Percentiles rank a stretch among this genome's conserved stretches.
Conservation (phyloP, 257 asterid genomes). For the Cinchona pubescens region DNA sequence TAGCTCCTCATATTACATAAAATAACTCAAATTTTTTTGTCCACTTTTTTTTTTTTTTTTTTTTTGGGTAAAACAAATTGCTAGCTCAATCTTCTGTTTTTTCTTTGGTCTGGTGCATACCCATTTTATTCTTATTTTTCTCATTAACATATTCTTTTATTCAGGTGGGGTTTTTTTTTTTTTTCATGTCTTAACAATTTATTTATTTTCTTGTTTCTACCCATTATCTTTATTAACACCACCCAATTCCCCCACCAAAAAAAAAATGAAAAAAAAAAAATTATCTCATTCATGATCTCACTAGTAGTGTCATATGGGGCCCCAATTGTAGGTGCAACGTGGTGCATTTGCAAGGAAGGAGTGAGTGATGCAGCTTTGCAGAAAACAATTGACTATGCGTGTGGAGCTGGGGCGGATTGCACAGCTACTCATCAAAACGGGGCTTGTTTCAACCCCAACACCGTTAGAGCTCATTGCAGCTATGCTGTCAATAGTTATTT, state of each 20-base stretch:
- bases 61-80: not conserved
- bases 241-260: too few relatives aligned
- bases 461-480: constrained; percentile 69
- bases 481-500: constrained; percentile 84
- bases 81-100: not conserved
- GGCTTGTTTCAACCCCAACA: constrained; percentile 70
- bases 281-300: too few relatives aligned
- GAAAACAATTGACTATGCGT: constrained; percentile 80
- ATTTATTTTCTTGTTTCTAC: too few relatives aligned
- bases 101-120: too few relatives aligned
- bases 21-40: too few relatives aligned
- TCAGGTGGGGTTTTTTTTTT: too few relatives aligned
- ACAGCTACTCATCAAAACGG: constrained; percentile 51
- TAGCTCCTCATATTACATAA: not conserved
- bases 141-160: too few relatives aligned
- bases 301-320: not conserved
- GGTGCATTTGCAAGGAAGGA: constrained; percentile 89
- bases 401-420: constrained; percentile 91
- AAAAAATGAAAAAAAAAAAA: too few relatives aligned
- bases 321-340: constrained; percentile 50
- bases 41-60: too few relatives aligned
- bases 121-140: too few relatives aligned
- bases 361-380: constrained; percentile 44
- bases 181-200: too few relatives aligned
- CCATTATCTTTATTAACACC: too few relatives aligned